Conservation (phyloP, 2,329 filamentous ascomycete genomes). For the Penicillium sp. region DNA sequence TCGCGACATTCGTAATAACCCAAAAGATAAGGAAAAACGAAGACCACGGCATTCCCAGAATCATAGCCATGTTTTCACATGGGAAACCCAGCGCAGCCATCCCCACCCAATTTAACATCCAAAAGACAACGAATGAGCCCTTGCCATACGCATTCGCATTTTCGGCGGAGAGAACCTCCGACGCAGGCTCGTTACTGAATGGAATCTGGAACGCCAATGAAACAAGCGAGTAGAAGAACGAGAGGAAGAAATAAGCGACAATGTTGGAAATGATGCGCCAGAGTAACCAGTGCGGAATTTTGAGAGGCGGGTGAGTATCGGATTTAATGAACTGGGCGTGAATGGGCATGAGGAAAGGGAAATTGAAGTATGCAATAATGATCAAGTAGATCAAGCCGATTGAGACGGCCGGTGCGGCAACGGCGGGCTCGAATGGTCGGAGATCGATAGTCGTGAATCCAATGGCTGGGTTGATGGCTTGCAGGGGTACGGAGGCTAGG, state of each 20-base stretch:
- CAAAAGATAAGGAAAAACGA: constrained; percentile 65
- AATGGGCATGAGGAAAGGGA: constrained; percentile 63
- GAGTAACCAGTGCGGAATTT: constrained; percentile 57
- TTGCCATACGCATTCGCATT: constrained; percentile 57
- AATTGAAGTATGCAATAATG: constrained; percentile 66
- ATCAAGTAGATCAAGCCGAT: constrained; percentile 67
- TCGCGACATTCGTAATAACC: constrained; percentile 65
- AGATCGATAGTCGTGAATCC: constrained; percentile 58
- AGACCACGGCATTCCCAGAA: constrained; percentile 61
- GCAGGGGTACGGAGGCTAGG: constrained; percentile 46
- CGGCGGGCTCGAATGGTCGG: constrained; percentile 57
- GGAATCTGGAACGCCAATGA: constrained; percentile 63
- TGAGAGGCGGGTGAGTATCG: constrained; percentile 54
- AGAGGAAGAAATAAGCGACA: constrained; percentile 59
- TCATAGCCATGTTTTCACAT: constrained; percentile 64
- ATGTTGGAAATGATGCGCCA: constrained; percentile 60
- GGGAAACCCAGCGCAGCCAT: constrained; percentile 63
- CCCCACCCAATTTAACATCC: constrained; percentile 62
- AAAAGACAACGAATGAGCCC: constrained; percentile 61
- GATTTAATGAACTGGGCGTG: constrained; percentile 57
- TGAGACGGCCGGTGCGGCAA: constrained; percentile 56
- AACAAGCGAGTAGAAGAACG: constrained; percentile 62
- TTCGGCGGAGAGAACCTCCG: constrained; percentile 43
- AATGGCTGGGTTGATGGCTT: constrained; percentile 56
- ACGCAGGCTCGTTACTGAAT: constrained; percentile 51